phyloP scores from a whole-genome alignment of 2,329 filamentous ascomycete genomes.

The Aulographum hederae region DNA sequence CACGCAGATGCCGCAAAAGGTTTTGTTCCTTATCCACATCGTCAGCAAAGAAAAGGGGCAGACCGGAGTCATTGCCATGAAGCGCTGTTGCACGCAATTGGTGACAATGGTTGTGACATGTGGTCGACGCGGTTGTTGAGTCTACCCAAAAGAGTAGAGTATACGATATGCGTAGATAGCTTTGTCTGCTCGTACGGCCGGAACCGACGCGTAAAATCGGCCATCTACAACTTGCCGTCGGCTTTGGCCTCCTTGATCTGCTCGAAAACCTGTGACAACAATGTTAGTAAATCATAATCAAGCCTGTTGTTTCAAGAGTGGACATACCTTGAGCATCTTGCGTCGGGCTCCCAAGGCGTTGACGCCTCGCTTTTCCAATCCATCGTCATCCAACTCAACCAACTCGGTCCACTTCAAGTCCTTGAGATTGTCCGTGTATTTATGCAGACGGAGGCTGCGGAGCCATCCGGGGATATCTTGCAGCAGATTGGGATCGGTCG shows the following conservation, averaged over 20 bases:
- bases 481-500: conserved; percentile 73
- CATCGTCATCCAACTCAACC: conserved; percentile 80
- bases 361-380: conserved; percentile 79
- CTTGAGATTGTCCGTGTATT: conserved; percentile 97
- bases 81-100: too few relatives aligned
- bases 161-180: too few relatives aligned
- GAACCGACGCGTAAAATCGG: too few relatives aligned
- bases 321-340: conserved; percentile 84
- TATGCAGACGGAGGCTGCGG: conserved; percentile 83
- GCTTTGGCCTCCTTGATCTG: conserved; percentile 56
- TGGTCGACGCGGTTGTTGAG: too few relatives aligned
- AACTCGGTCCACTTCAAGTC: conserved; percentile 94
- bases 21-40: too few relatives aligned
- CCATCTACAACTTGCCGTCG: conserved; percentile 20
- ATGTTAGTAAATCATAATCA: background rate
- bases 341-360: conserved; percentile 86
- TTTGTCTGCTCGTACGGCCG: too few relatives aligned
- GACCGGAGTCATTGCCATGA: too few relatives aligned
- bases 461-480: conserved; percentile 96
- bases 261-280: conserved; percentile 54
- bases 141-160: too few relatives aligned
- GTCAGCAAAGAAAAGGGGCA: too few relatives aligned
- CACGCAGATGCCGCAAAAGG: too few relatives aligned
- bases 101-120: too few relatives aligned
- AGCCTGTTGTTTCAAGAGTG: background rate